These are phyloP conservation scores for Pugionium dolabratum DNA, from an alignment of 345 rosid genomes.

Conservation along the genomic window DNA sequence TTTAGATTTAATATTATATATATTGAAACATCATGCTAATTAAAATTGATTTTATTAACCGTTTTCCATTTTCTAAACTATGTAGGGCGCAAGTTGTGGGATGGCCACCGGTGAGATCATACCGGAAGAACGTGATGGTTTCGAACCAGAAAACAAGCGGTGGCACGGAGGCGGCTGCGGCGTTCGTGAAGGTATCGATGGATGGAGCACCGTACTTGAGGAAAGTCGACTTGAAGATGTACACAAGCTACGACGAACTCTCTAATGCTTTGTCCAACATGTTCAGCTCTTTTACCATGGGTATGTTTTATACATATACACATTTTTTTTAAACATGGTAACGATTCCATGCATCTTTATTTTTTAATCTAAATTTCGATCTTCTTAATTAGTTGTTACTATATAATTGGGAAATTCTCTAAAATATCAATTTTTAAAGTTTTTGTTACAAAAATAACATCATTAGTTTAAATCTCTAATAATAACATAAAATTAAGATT, in stretches of 20 bases:
- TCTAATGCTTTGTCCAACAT: slow-evolving; percentile 66
- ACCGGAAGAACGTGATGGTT: slow-evolving; percentile 65
- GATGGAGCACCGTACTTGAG: slow-evolving; percentile 96
- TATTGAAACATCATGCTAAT: no score
- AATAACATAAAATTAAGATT: no score
- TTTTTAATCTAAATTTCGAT: background rate
- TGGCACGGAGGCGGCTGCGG: slow-evolving; percentile 29
- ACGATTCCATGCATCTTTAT: slow-evolving; percentile 8
- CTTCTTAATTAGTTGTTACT: background rate
- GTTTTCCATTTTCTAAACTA: background rate
- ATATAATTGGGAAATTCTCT: background rate
- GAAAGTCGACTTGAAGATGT: slow-evolving; percentile 78
- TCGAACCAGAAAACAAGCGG: slow-evolving; percentile 47
- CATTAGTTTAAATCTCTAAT: no score
- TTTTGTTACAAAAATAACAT: no score
- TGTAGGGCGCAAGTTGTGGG: slow-evolving; percentile 84
- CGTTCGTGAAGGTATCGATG: slow-evolving; percentile 87
- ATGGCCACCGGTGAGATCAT: slow-evolving; percentile 98
- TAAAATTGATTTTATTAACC: background rate
- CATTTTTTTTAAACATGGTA: background rate
- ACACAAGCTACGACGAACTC: slow-evolving; percentile 66
- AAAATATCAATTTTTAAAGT: no score
- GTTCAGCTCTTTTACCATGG: slow-evolving; percentile 83
- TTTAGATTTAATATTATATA: no score
- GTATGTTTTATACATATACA: slow-evolving; percentile 35